Evolutionary conservation across 1,284 basidiomycete species (phyloP).

Genomic region (Porphyrellus sp.): DNA sequence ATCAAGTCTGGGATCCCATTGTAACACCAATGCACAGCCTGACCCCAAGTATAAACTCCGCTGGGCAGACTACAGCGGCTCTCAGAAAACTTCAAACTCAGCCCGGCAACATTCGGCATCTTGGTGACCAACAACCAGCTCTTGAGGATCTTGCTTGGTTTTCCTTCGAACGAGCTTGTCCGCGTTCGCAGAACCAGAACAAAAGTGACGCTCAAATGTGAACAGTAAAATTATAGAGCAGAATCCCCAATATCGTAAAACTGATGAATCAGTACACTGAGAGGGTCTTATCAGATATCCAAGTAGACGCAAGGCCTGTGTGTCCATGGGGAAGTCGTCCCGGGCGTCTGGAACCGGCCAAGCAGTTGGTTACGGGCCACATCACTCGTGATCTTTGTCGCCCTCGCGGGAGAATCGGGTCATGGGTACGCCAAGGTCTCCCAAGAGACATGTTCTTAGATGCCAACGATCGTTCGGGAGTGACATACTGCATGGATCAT

Average conservation of each 20-base stretch:
- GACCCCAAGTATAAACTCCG: too few species aligned
- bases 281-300: slow-evolving; percentile 2
- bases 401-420: slow-evolving; percentile 3
- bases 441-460: neutral
- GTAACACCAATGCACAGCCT: too few species aligned
- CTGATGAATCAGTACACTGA: neutral
- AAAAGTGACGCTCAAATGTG: too few species aligned
- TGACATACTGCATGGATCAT: neutral
- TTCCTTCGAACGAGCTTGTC: too few species aligned
- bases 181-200: too few species aligned
- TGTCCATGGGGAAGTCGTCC: neutral
- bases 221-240: too few species aligned
- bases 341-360: neutral
- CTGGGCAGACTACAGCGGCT: too few species aligned
- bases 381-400: neutral
- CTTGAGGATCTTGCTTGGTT: too few species aligned
- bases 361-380: neutral
- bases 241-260: neutral
- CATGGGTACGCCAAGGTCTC: neutral
- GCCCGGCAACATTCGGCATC: too few species aligned
- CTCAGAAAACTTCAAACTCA: too few species aligned
- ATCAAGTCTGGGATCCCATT: too few species aligned
- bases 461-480: neutral
- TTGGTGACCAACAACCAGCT: too few species aligned
- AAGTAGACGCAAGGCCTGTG: neutral